Evolutionary conservation across 305 asterid species (phyloP).

Genomic region (Solanum aculeatissimum): DNA sequence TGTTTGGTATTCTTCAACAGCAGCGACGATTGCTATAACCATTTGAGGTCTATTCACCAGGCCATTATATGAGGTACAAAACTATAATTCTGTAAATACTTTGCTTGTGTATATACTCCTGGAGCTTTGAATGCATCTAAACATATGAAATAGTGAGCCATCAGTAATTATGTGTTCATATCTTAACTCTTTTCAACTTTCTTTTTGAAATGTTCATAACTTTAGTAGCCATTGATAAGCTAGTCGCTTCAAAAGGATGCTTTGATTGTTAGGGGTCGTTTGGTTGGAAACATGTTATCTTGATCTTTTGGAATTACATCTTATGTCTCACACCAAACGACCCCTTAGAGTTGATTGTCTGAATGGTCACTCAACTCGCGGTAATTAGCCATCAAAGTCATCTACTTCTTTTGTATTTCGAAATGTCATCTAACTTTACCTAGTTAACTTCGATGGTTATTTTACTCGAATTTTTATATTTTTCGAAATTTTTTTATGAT

Average conservation of each 20-base stretch:
- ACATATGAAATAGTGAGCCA: background rate
- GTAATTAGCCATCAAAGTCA: background rate
- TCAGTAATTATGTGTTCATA: background rate
- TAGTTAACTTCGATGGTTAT: background rate
- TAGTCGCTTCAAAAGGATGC: background rate
- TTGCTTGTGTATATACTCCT: background rate
- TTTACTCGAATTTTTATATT: background rate
- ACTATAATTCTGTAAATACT: background rate
- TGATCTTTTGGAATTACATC: too few species aligned
- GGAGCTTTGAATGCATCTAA: background rate
- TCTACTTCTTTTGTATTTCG: background rate
- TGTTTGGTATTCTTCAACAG: constrained; percentile 43
- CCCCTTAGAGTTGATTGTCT: background rate
- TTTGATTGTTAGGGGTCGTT: background rate
- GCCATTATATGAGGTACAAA: constrained; percentile 17
- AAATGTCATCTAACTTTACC: background rate
- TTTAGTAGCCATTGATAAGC: background rate
- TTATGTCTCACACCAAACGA: too few species aligned
- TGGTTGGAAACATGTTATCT: too few species aligned
- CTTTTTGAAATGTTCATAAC: background rate
- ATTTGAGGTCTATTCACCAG: constrained; percentile 53
- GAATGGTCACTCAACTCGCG: background rate
- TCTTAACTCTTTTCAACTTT: background rate
- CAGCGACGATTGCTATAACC: constrained; percentile 54
- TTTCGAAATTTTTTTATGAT: background rate